Evolutionary conservation across 345 rosid species (phyloP).

Genomic region (Raphanus sativus): DNA sequence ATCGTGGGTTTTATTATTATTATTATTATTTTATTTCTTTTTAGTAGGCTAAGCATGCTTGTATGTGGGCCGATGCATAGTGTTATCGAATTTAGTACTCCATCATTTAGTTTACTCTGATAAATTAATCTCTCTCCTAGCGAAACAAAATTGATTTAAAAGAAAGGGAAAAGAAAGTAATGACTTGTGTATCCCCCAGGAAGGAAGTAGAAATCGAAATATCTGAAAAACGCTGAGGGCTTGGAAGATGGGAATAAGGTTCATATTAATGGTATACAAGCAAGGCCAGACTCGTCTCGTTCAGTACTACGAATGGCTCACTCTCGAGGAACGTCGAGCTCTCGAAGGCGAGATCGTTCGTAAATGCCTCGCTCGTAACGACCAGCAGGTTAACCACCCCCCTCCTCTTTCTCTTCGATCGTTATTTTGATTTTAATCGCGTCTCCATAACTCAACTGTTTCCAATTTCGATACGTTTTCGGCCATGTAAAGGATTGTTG

Average conservation of each 20-base stretch:
- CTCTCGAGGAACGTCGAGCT: constrained; percentile 95
- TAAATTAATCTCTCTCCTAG: not conserved
- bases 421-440: constrained; percentile 7
- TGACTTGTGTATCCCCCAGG: not conserved
- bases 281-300: constrained; percentile 98
- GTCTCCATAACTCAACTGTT: not conserved
- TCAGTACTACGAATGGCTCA: constrained; percentile 98
- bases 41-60: no score
- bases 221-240: constrained; percentile 4
- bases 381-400: constrained; percentile 64
- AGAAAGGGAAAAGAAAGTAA: not conserved
- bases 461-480: not conserved
- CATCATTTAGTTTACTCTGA: no score
- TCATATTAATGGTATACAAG: constrained; percentile 97
- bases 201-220: not conserved
- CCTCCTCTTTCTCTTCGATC: constrained; percentile 2
- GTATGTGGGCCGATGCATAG: no score
- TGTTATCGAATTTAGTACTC: no score
- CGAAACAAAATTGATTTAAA: not conserved
- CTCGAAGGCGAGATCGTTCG: constrained; percentile 99
- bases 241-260: constrained; percentile 78
- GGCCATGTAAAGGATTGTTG: no score
- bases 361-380: constrained; percentile 96
- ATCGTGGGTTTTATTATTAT: no score
- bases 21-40: no score